These are phyloP conservation scores for Ustilago loliicola DNA, from an alignment of 1,284 basidiomycete species.

Conservation along the genomic window DNA sequence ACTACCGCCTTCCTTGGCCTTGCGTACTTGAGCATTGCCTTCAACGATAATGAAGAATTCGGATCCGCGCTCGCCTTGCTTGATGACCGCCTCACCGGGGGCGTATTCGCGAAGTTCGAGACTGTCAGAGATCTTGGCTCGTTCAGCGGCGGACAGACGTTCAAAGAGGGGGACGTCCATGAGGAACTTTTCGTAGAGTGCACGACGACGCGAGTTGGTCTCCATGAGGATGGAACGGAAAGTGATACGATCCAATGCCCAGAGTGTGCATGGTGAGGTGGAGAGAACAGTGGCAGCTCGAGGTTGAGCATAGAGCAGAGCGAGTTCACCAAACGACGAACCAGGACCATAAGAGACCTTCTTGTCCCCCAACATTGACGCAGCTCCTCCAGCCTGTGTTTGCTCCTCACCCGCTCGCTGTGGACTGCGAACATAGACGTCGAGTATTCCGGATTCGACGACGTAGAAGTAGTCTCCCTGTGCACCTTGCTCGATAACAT, in stretches of 20 bases:
- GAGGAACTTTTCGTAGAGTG: constrained; percentile 96
- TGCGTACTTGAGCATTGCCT: constrained; percentile 88
- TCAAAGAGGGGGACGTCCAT: constrained; percentile 89
- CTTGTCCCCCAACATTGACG: constrained; percentile 55
- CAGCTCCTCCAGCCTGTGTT: constrained; percentile 47
- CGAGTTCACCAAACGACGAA: constrained; percentile 93
- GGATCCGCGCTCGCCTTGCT: constrained; percentile 92
- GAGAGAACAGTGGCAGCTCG: constrained; percentile 93
- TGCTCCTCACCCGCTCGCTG: constrained; percentile 42
- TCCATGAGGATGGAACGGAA: constrained; percentile 92
- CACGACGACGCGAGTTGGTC: constrained; percentile 77
- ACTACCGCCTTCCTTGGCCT: constrained; percentile 76
- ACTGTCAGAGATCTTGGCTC: constrained; percentile 96
- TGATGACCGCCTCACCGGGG: constrained; percentile 87
- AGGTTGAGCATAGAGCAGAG: constrained; percentile 96
- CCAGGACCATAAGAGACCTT: constrained; percentile 84
- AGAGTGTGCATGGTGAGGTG: constrained; percentile 83
- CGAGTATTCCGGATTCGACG: constrained; percentile 88
- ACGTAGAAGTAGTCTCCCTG: constrained; percentile 98
- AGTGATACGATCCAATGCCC: constrained; percentile 95
- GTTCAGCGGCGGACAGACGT: constrained; percentile 85
- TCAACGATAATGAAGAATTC: constrained; percentile 98
- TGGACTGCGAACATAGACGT: constrained; percentile 80
- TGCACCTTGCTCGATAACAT: constrained; percentile 95
- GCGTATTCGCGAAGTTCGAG: constrained; percentile 85